Evolutionary conservation across 1,284 basidiomycete species (phyloP), one percentile per base, ranked within the genome.

Genomic region (Entoloma clypeatum): DNA sequence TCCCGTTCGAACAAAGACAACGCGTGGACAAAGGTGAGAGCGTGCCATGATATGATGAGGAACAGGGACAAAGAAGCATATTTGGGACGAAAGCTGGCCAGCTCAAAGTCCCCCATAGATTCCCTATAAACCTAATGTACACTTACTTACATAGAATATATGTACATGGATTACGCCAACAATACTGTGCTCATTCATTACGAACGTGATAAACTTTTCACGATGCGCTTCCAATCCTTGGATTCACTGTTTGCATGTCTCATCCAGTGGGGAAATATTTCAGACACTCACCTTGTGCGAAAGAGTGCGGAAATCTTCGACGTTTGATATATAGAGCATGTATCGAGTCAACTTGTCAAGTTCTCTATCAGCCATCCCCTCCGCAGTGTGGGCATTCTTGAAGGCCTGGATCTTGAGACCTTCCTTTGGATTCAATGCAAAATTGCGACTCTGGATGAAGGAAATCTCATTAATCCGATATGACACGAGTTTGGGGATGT

Each of bases 371-470:
- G 71, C 73, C 60, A 67, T 64, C 5, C 73, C 69, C 45, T 78
- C 74, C 7, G 65, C 58, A 9, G 80, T 84, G 49, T 86, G 79
- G 0, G 86, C 86, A 46, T 81, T 74, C 59, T 84, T 88, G 69
- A 85, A 92, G 0, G 90, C 77, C 17, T 77, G 76, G 23, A 92
- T 91, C 69, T 88, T 91, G 25, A 93, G 68, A 1, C 90, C 91
- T 63, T 89, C 80, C 31, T 72, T 74, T 0, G 90, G 89, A 57
- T 93, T 95, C 46, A 93, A 69, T 3, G 88, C 91, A 63, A 92
- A 92, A 57, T 92, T 92, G 23, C 88, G 77, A 38, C 83, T 78
- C 77, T 86, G 7, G n/a, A 16, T 8, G 37, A 33, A 38, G 14
- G 17, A 6, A 21, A 13, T 21, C 16, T 43, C 22, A 39, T 39